Evolutionary conservation across 2,329 filamentous ascomycete species (phyloP), one percentile per base, ranked within the genome.

Genomic region (Stemphylium beticola): DNA sequence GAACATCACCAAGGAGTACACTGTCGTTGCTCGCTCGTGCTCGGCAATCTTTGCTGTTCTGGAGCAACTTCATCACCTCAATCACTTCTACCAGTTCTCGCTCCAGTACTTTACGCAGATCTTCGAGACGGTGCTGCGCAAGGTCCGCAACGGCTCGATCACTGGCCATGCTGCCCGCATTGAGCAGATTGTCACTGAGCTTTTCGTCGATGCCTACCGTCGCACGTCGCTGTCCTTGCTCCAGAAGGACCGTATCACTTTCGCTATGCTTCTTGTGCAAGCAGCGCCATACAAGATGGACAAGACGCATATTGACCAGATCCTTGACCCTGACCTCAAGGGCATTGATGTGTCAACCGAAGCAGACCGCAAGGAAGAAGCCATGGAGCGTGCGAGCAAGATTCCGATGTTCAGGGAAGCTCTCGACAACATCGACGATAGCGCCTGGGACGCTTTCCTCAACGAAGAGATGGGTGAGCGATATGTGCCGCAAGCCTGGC

Each of bases 71-170:
- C 93, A 98, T 77, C 96, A 97, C 73, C 88, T 99, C 74, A 97
- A 99, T 76, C 95, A 98, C 81, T 98, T 98, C 79, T 99, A 99
- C 77, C 96, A 98, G 74, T 99, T 99, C 82, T 99, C 95, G 33
- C 83, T 99, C 55, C 93, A 97, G 76, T 99, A 96, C 78, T 99
- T 99, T 79, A 85, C 96, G 50, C 91, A 97, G 74, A 99, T 99
- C 66, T 99, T 99, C 84, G 91, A 96, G 73, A 87, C 89, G 5
- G 95, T 99, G 7, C 83, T 99, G 34, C 89, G 89, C 65, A 84
- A 86, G 54, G 96, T 96, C 76, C 87, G 88, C 68, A 87, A 86
- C 55, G 81, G 95, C 46, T 83, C 84, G 17, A 87, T 89, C 74
- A 87, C 84, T 29, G 88, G 95, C 61, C 86, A 96, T 77, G 87